These are phyloP conservation scores for Volvariella surrecta DNA, from an alignment of 1,284 basidiomycete genomes.

Conservation along the genomic window DNA sequence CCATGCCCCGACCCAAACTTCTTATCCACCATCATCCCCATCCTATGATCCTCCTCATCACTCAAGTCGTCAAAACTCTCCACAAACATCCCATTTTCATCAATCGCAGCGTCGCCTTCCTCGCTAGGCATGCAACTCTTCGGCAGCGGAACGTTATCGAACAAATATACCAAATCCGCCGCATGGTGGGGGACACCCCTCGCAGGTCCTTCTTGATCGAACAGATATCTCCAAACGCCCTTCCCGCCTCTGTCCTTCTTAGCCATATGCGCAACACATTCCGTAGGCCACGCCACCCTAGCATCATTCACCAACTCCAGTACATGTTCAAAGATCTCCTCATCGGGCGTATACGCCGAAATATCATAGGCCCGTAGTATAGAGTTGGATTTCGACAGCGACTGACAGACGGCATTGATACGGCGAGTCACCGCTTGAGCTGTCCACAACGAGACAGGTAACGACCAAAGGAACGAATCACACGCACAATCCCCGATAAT, in stretches of 20 bases:
- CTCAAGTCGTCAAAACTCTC: conserved; percentile 19
- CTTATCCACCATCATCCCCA: too few species aligned
- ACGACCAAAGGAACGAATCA: conserved; percentile 55
- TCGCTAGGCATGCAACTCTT: conserved; percentile 18
- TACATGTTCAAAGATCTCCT: conserved; percentile 56
- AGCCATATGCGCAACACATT: conserved; percentile 44
- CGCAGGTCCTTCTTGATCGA: conserved; percentile 67
- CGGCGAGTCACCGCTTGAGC: conserved; percentile 49
- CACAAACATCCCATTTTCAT: conserved; percentile 17
- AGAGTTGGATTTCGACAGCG: conserved; percentile 46
- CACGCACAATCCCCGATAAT: conserved; percentile 67
- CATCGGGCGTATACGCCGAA: conserved; percentile 40
- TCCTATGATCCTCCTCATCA: conserved; percentile 7
- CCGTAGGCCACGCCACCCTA: conserved; percentile 66
- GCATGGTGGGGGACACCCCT: conserved; percentile 56
- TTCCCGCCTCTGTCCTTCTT: conserved; percentile 38
- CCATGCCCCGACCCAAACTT: too few species aligned
- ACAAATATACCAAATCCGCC: conserved; percentile 65
- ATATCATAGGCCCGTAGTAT: conserved; percentile 67
- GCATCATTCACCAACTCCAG: conserved; percentile 66
- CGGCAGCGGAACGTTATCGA: conserved; percentile 57
- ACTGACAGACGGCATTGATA: conserved; percentile 65
- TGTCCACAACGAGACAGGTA: conserved; percentile 52
- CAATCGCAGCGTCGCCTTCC: conserved; percentile 3
- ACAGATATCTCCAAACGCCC: conserved; percentile 67